These are phyloP conservation scores for Colletotrichum sp. DNA, from an alignment of 2,329 filamentous ascomycete species.

Conservation along the genomic window DNA sequence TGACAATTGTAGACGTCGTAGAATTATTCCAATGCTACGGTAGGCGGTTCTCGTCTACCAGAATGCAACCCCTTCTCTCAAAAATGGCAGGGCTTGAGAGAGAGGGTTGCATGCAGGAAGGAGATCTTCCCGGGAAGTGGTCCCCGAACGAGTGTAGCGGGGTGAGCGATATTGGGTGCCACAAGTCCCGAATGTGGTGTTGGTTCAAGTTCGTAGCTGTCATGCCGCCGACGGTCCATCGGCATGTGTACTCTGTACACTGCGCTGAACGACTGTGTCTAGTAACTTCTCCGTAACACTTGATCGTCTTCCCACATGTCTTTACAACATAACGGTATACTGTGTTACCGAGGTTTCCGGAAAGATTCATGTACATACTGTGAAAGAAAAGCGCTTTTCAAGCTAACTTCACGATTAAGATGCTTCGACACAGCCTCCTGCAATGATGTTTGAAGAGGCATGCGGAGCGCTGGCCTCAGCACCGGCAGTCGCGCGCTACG, in stretches of 20 bases:
- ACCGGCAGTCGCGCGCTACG: neutral
- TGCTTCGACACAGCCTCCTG: neutral
- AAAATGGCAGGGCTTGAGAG: neutral
- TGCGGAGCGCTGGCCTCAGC: neutral
- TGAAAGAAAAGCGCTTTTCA: neutral
- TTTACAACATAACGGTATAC: neutral
- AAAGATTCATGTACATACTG: neutral
- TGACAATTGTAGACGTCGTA: neutral
- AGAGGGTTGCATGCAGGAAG: neutral
- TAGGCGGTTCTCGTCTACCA: neutral
- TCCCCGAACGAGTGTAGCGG: neutral
- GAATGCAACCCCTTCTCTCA: neutral
- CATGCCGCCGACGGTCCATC: neutral
- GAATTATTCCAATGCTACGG: neutral
- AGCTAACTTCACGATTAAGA: neutral
- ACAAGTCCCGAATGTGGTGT: neutral
- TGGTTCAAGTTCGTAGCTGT: neutral
- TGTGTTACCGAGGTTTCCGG: neutral
- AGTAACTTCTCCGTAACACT: neutral
- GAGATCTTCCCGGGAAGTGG: neutral
- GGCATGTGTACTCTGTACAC: neutral
- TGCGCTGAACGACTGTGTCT: neutral
- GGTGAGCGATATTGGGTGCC: neutral
- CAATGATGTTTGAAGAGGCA: neutral
- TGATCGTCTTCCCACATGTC: neutral